Evolutionary conservation across 2,329 filamentous ascomycete genomes (phyloP).

Genomic region (Phoma sp.): DNA sequence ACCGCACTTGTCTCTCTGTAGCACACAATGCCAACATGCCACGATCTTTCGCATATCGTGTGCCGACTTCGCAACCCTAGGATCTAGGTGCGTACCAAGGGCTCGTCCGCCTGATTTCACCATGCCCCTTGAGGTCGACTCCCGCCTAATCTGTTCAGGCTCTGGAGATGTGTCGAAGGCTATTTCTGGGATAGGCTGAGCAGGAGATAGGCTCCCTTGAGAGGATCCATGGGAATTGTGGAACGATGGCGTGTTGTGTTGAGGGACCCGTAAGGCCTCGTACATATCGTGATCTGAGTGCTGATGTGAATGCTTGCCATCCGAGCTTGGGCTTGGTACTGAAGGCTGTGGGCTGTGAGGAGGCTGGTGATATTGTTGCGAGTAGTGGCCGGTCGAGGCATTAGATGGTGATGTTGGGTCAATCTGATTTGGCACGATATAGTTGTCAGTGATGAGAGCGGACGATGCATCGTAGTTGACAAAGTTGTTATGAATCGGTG

Average conservation of each 20-base stretch:
- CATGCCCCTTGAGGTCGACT: slow-evolving; percentile 27
- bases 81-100: slow-evolving; percentile 47
- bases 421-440: slow-evolving; percentile 26
- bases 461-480: slow-evolving; percentile 38
- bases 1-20: slow-evolving; percentile 56
- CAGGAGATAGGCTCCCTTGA: slow-evolving; percentile 17
- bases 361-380: slow-evolving; percentile 28
- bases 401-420: slow-evolving; percentile 29
- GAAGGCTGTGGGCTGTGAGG: slow-evolving; percentile 32
- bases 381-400: slow-evolving; percentile 28
- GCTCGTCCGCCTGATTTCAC: slow-evolving; percentile 46
- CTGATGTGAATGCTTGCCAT: slow-evolving; percentile 34
- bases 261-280: slow-evolving; percentile 21
- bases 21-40: slow-evolving; percentile 56
- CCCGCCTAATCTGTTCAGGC: slow-evolving; percentile 27
- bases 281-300: slow-evolving; percentile 34
- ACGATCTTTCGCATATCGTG: slow-evolving; percentile 54
- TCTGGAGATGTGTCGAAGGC: slow-evolving; percentile 36
- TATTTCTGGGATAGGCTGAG: slow-evolving; percentile 21
- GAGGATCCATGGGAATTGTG: background rate
- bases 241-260: background rate
- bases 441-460: slow-evolving; percentile 32
- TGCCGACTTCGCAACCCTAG: slow-evolving; percentile 48
- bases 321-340: slow-evolving; percentile 40
- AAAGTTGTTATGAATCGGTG: slow-evolving; percentile 32